Evolutionary conservation across 192 early-diverging fungal species (phyloP), one percentile per base, ranked within the genome.

Genomic region (Mortierella hygrophila): DNA sequence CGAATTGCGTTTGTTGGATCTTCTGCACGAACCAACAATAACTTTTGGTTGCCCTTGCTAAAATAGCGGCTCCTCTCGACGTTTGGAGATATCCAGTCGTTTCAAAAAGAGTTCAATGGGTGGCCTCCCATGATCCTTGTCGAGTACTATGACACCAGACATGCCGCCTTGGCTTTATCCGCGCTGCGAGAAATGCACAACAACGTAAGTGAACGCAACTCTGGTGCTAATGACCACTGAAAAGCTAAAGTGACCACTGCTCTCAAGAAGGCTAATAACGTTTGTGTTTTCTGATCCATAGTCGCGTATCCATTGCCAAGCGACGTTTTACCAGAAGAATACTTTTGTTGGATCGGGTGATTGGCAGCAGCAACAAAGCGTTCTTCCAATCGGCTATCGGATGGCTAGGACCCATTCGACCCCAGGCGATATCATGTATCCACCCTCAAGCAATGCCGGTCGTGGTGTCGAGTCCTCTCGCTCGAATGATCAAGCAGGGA

Each of bases 101-200:
- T 92, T 35, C 82, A 88, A 54, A 68, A 70, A n/a, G 70, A 88
- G 18, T 54, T 47, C 20, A 49, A 71, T 11, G 46, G 72, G 1
- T 80, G 80, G 60, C 74, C 72, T 6, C 71, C 42, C 10, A 38
- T 75, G 68, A 80, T 65, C 47, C 69, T 89, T 13, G 90, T 86
- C 9, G 90, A 92, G 60, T 93, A 88, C 68, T 91, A 88, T 54
- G 92, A 93, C 54, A 82, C 81, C 16, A 83, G 92, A 49, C 74
- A 82, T 8, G 90, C 90, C n/a, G 57, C 81, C 35, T 70, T 57
- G 4, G 89, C 89, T 0, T 86, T 80, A 41, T 26, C 83, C 0
- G 57, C 68, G 9, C 80, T 93, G 15, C 75, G 88, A 68, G 76
- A 74, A 35, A 35, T 82, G 29, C 82, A 72, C 23, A n/a, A 79